Conservation (phyloP, 2,329 filamentous ascomycete genomes). For the Tolypocladium sp. region DNA sequence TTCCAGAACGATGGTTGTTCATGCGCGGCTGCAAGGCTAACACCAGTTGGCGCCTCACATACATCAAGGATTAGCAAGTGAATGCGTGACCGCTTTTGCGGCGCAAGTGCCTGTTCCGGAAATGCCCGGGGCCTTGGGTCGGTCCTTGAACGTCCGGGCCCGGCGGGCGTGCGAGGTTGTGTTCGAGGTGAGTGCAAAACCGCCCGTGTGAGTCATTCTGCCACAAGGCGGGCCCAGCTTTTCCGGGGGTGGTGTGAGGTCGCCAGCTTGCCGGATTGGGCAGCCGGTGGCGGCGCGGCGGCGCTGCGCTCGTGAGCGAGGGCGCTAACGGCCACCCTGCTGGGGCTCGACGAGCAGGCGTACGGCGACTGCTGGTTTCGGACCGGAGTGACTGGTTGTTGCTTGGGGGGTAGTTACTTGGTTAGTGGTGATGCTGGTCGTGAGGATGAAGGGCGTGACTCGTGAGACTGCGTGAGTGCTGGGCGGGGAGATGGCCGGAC, state of each 20-base stretch:
- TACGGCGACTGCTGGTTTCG: neutral
- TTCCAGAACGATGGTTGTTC: neutral
- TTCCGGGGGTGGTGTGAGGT: conserved; percentile 7
- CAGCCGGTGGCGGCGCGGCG: conserved; percentile 9
- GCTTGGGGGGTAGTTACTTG: neutral
- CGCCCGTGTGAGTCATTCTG: conserved; percentile 17
- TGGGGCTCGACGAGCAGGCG: neutral
- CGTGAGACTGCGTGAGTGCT: neutral
- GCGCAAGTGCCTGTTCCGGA: neutral
- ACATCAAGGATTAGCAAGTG: neutral
- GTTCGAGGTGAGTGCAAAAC: neutral
- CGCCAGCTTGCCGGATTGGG: conserved; percentile 14
- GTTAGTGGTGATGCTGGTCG: neutral
- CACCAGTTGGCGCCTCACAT: too few relatives aligned
- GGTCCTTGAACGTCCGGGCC: neutral
- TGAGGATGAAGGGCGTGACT: neutral
- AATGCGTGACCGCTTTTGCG: neutral
- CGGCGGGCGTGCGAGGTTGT: neutral
- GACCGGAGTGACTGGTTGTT: neutral
- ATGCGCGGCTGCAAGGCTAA: neutral
- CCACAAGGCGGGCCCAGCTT: conserved; percentile 5
- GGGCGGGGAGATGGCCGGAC: neutral
- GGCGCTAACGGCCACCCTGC: neutral
- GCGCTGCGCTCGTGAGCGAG: neutral
- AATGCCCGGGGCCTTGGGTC: neutral